A percentile compares a stretch with the other conserved stretches of the same genome.
Evolutionary conservation across 2,329 filamentous ascomycete genomes (phyloP).

Genomic region (Microdochium nivale): DNA sequence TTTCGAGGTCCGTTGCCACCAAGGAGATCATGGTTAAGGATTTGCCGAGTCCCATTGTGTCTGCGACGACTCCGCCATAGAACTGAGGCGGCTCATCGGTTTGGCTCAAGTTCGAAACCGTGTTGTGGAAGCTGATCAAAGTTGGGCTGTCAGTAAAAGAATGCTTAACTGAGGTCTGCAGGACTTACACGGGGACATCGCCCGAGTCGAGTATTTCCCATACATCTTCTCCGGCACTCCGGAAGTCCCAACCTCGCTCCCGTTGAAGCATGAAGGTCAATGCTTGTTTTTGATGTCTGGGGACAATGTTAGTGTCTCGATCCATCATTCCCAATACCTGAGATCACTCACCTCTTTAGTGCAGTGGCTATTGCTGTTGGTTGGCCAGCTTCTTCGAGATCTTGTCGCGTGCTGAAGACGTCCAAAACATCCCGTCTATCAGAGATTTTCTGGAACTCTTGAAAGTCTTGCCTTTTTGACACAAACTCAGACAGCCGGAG

Average conservation of each 20-base stretch:
- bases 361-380: slow-evolving; percentile 4
- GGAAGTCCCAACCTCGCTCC: slow-evolving; percentile 12
- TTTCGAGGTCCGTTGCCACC: slow-evolving; percentile 10
- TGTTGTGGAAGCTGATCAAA: background rate
- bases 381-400: slow-evolving; percentile 6
- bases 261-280: slow-evolving; percentile 15
- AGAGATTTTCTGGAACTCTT: slow-evolving; percentile 1
- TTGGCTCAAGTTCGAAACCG: slow-evolving; percentile 1
- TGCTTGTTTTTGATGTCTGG: slow-evolving; percentile 19
- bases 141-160: background rate
- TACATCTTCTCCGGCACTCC: slow-evolving; percentile 6
- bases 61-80: slow-evolving; percentile 16
- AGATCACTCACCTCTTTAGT: slow-evolving; percentile 2
- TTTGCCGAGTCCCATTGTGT: slow-evolving; percentile 20
- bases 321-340: background rate
- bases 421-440: slow-evolving; percentile 3
- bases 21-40: slow-evolving; percentile 15
- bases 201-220: slow-evolving; percentile 6
- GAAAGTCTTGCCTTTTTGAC: background rate
- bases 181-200: slow-evolving; percentile 1
- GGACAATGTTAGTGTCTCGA: slow-evolving; percentile 2
- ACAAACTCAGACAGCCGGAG: slow-evolving; percentile 6
- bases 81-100: slow-evolving; percentile 7
- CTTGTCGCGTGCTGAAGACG: slow-evolving; percentile 1
- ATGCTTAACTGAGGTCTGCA: background rate